These are phyloP conservation scores for Backusella tarrabulga DNA, from an alignment of 192 early-diverging fungal genomes.

Conservation along the genomic window DNA sequence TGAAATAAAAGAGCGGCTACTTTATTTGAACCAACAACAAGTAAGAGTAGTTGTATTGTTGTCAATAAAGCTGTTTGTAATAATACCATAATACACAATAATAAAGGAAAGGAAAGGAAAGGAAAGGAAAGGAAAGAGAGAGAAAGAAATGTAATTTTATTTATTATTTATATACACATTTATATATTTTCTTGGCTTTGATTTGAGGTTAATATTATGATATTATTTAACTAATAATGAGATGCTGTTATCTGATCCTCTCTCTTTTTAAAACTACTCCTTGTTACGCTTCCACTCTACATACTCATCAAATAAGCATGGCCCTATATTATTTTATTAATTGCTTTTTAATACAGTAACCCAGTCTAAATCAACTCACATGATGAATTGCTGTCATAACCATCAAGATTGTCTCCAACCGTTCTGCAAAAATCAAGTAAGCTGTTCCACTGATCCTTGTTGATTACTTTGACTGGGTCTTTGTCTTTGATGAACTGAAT, in stretches of 20 bases:
- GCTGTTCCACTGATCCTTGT: constrained; percentile 34
- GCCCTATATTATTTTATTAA: constrained; percentile 5
- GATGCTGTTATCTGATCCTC: neutral
- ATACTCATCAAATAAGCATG: constrained; percentile 28
- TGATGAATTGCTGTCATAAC: constrained; percentile 29
- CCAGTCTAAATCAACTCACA: constrained; percentile 14
- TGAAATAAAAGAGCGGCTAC: constrained; percentile 4
- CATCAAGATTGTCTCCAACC: constrained; percentile 13
- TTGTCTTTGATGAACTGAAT: constrained; percentile 19
- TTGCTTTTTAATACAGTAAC: no score
- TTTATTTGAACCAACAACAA: neutral
- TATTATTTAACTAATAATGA: neutral
- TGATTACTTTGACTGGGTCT: constrained; percentile 27
- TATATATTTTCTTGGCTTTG: neutral
- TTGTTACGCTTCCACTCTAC: constrained; percentile 21
- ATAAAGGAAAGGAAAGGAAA: neutral
- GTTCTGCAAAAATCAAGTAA: constrained; percentile 22
- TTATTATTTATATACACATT: neutral
- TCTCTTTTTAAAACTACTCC: neutral
- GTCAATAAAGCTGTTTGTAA: neutral
- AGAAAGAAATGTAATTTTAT: neutral
- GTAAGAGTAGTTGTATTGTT: neutral
- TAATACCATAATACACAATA: neutral
- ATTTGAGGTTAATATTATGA: neutral
- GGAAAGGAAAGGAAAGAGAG: neutral